Conservation (phyloP, 352 stramenopile species). For the Blastocystis hominis region DNA sequence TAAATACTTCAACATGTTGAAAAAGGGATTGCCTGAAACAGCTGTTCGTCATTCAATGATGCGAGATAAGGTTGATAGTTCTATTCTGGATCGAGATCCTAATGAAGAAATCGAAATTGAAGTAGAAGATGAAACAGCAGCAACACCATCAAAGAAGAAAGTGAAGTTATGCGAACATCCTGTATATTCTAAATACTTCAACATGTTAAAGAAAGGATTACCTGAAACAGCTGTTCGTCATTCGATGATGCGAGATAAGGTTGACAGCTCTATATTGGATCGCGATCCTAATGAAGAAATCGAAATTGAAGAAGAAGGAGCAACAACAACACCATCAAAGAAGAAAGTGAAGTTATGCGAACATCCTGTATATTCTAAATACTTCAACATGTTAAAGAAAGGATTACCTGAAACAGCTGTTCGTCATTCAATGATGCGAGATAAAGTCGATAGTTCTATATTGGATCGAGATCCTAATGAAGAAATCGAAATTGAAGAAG, state of each 20-base stretch:
- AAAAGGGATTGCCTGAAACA: not conserved
- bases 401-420: constrained; percentile 11
- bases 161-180: not conserved
- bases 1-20: constrained; percentile 52
- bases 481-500: not conserved
- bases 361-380: constrained; percentile 37
- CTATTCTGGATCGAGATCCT: not conserved
- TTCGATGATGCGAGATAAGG: not conserved
- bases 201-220: constrained; percentile 23
- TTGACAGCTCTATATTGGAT: not conserved
- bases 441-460: not conserved
- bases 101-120: not conserved
- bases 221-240: not conserved
- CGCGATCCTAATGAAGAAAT: constrained; percentile 18
- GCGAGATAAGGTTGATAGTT: not conserved
- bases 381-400: constrained; percentile 39
- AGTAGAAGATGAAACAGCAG: not conserved
- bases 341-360: not conserved
- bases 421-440: not conserved
- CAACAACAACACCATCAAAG: not conserved
- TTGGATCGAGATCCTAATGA: constrained; percentile 47
- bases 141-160: constrained; percentile 3
- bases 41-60: not conserved
- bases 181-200: constrained; percentile 24
- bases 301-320: not conserved